Conservation (phyloP, 805 yeast genomes). For the Saccharomyces eubayanus region DNA sequence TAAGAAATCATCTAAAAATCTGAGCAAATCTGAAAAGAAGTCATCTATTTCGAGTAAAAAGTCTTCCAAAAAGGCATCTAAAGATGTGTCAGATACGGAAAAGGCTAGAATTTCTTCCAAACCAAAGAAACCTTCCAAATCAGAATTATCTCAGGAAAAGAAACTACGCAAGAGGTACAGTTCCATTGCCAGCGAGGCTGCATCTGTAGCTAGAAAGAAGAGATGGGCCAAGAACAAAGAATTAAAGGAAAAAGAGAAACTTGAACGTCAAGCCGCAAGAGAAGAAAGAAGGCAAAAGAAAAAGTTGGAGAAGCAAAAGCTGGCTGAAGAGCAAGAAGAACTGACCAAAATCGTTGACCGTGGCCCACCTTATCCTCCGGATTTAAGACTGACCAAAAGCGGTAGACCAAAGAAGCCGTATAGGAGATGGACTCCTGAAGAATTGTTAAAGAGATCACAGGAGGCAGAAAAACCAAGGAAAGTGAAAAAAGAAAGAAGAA, state of each 20-base stretch:
- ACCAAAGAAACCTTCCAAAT: slow-evolving; percentile 8
- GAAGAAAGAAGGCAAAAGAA: slow-evolving; percentile 17
- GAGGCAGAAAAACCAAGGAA: slow-evolving; percentile 15
- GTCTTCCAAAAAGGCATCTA: slow-evolving; percentile 4
- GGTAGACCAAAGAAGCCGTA: slow-evolving; percentile 30
- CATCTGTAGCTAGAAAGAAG: slow-evolving; percentile 20
- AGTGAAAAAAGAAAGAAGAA: slow-evolving; percentile 13
- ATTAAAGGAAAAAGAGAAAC: slow-evolving; percentile 3
- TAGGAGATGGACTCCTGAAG: slow-evolving; percentile 29
- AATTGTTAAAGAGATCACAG: slow-evolving; percentile 20
- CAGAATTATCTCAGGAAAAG: slow-evolving; percentile 11
- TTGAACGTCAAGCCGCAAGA: slow-evolving; percentile 7
- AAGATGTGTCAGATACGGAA: slow-evolving; percentile 5
- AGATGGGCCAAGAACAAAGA: neutral
- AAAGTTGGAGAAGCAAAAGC: slow-evolving; percentile 15
- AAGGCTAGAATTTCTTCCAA: neutral
- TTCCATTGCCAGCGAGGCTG: slow-evolving; percentile 21
- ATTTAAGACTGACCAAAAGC: slow-evolving; percentile 24
- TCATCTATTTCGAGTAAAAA: slow-evolving; percentile 13
- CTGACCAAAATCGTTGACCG: slow-evolving; percentile 25
- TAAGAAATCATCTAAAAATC: slow-evolving; percentile 18
- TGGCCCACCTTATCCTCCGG: slow-evolving; percentile 30
- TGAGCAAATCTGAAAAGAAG: slow-evolving; percentile 7
- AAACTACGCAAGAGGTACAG: slow-evolving; percentile 15
- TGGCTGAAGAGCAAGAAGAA: slow-evolving; percentile 21